These are phyloP conservation scores for Aspergillus diversus DNA, from an alignment of 495 filamentous ascomycete genomes.

Conservation along the genomic window DNA sequence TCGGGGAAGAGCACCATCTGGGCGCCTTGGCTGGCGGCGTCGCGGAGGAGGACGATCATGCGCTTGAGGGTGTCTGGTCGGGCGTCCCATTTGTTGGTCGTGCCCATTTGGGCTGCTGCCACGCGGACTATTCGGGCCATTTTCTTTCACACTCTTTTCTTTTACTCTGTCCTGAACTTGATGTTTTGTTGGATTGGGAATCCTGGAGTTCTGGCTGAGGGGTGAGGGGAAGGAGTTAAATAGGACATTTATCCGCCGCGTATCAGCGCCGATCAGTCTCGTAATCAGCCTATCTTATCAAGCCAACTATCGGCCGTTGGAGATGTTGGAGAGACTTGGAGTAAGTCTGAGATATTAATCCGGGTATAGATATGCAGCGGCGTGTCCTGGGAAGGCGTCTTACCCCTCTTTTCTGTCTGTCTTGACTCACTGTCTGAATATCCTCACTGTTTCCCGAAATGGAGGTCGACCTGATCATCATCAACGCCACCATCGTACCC, in stretches of 20 bases:
- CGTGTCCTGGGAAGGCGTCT: constrained; percentile 1
- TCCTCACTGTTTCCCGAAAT: background rate
- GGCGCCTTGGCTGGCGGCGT: constrained; percentile 38
- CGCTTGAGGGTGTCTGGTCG: constrained; percentile 41
- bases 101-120: constrained; percentile 51
- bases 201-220: background rate
- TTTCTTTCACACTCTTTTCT: constrained; percentile 14
- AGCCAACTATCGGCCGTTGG: background rate
- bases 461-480: constrained; percentile 25
- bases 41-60: constrained; percentile 45
- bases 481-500: constrained; percentile 25
- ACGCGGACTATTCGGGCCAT: constrained; percentile 38
- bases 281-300: constrained; percentile 11
- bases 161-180: background rate
- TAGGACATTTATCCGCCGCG: constrained; percentile 10
- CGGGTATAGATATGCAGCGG: constrained; percentile 3
- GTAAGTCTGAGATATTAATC: background rate
- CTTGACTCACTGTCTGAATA: background rate
- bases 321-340: constrained; percentile 1
- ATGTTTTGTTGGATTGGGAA: background rate
- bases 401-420: background rate
- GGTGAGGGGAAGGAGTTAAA: background rate
- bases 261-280: background rate
- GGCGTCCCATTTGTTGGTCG: constrained; percentile 37
- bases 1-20: constrained; percentile 53